Evolutionary conservation across 768 basidiomycete species (phyloP), one percentile per base, ranked within the genome.

Genomic region (Rhodotorula graminis): DNA sequence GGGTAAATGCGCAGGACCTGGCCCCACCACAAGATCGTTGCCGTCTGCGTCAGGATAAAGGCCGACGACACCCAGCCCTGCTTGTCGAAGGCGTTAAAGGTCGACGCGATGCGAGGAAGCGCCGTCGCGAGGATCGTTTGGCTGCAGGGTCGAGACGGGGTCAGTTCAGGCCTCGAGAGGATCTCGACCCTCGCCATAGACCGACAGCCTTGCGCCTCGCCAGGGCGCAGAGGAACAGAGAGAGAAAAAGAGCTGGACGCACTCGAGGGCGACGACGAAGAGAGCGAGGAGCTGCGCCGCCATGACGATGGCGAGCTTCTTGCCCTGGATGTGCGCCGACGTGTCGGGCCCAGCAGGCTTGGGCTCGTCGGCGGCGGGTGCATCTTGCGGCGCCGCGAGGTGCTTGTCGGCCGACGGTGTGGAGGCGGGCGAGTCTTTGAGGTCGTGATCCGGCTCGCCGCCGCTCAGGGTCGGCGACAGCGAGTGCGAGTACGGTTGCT

Each of bases 71-170:
- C 76, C 80, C 80, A 81, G 9, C 79, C 76, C 57, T 80, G 76
- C 67, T 80, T 64, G 71, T 69, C 65, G 66, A 81, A 79, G 3
- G 78, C 70, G 55, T 80, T 62, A 72, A 81, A 81, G 33, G 78
- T 67, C 61, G 77, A 78, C 0, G 80, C 80, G 52, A 82, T 82
- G 0, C 70, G 46, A 33, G 62, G 69, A 12, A 71, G 68, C 14
- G 67, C 65, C 7, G 60, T 65, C 44, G 71, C 78, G 37, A 84
- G 77, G 73, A 84, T 84, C 7, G 83, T 70, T 50, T 74, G 73
- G 58, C 72, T 73, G 57, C 18, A n/a, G 0, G 29, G 10, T 19
- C 44, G 16, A 12, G 25, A 18, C 44, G 7, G n/a, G 33, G 53
- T 10, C n/a, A 15, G n/a, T 0, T 27, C n/a, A n/a, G n/a, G n/a